Conservation (phyloP, 768 basidiomycete genomes). For the Amanita rubescens region DNA sequence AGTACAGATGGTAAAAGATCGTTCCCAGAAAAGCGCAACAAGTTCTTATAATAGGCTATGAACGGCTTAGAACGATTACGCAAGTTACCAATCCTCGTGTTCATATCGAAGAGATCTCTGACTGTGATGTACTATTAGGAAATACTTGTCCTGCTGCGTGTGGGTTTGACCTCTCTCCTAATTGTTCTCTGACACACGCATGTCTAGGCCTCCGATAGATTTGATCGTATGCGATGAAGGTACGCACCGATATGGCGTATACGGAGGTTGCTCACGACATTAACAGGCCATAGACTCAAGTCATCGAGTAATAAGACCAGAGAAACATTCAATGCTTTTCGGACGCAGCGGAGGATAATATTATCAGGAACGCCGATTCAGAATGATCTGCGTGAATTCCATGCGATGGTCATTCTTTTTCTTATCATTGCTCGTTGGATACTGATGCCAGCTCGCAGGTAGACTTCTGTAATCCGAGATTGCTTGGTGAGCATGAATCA, state of each 20-base stretch:
- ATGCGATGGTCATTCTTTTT: conserved; percentile 71
- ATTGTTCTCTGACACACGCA: neutral
- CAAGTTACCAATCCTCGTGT: conserved; percentile 32
- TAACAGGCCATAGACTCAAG: conserved; percentile 81
- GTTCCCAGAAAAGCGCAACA: conserved; percentile 59
- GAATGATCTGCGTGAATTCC: conserved; percentile 93
- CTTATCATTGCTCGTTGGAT: neutral
- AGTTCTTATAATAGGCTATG: conserved; percentile 93
- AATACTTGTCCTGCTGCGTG: conserved; percentile 58
- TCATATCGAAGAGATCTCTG: neutral
- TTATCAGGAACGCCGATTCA: conserved; percentile 97
- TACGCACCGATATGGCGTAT: conserved; percentile 12
- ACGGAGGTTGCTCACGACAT: neutral
- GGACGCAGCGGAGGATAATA: conserved; percentile 74
- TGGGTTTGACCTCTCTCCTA: conserved; percentile 22
- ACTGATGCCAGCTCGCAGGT: conserved; percentile 38
- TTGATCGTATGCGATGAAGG: conserved; percentile 96
- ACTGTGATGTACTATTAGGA: conserved; percentile 9
- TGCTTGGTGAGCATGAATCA: conserved; percentile 51
- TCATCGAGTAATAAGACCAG: conserved; percentile 89
- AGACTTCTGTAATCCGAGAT: conserved; percentile 90
- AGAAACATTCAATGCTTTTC: conserved; percentile 73
- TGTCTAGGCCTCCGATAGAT: conserved; percentile 76
- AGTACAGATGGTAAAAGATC: neutral
- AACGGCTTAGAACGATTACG: conserved; percentile 80